Percentiles rank a stretch among this genome's conserved stretches.
Conservation (phyloP, 1,139 yeast genomes). For the Meyerozyma sp. region DNA sequence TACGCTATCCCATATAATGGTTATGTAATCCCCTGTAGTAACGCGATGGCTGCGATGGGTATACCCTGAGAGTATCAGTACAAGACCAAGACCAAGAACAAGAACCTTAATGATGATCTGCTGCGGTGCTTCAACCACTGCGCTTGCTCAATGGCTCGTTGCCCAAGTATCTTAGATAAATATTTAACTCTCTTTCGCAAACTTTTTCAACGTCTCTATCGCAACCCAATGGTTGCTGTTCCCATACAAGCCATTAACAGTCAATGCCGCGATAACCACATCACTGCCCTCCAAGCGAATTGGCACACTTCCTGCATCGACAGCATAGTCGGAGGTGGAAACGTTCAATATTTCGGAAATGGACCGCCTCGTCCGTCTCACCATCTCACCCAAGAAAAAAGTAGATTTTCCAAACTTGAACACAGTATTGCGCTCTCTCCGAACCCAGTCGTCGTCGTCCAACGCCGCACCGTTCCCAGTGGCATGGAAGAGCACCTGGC, state of each 20-base stretch:
- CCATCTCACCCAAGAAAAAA: constrained; percentile 48
- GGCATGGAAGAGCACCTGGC: constrained; percentile 51
- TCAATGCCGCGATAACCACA: constrained; percentile 47
- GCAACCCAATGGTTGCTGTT: constrained; percentile 42
- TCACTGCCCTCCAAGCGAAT: constrained; percentile 39
- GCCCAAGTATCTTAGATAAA: too few species aligned
- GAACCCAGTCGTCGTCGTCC: constrained; percentile 59
- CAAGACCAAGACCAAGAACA: too few species aligned
- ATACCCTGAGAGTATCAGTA: too few species aligned
- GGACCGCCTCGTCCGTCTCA: constrained; percentile 21
- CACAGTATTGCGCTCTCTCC: constrained; percentile 49
- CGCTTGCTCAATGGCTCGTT: too few species aligned
- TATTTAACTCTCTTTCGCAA: background rate
- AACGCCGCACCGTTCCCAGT: constrained; percentile 35
- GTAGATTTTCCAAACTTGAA: constrained; percentile 50
- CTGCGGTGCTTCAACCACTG: too few species aligned
- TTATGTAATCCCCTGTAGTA: too few species aligned
- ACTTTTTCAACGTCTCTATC: constrained; percentile 13
- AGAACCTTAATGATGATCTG: too few species aligned
- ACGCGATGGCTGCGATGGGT: too few species aligned
- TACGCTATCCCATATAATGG: too few species aligned
- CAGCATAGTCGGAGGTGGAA: constrained; percentile 44
- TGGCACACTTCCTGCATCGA: constrained; percentile 64
- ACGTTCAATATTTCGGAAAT: constrained; percentile 38
- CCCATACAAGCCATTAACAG: constrained; percentile 56